Percentiles rank a stretch among this genome's conserved stretches.
phyloP scores from a whole-genome alignment of 2,329 filamentous ascomycete species.

The Metarhizium album region DNA sequence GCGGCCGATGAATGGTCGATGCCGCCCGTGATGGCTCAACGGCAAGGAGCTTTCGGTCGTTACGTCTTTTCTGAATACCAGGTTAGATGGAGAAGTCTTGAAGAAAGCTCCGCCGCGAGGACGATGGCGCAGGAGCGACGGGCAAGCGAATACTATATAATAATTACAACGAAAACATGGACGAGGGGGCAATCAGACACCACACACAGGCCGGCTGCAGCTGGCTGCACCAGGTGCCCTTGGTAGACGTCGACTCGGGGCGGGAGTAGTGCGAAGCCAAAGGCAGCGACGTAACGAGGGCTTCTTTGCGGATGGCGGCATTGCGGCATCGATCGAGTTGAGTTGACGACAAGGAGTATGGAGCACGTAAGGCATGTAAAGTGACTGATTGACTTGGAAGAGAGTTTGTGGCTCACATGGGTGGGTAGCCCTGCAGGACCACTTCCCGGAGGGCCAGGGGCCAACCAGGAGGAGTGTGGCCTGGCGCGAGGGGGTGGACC shows the following conservation, averaged over 20 bases:
- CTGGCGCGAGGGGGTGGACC: neutral
- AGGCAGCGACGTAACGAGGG: constrained; percentile 1
- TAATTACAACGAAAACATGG: neutral
- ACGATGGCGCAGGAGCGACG: neutral
- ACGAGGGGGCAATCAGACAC: neutral
- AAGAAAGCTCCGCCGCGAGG: no score
- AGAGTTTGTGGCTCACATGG: constrained; percentile 3
- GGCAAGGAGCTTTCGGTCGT: no score
- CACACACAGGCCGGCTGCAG: neutral
- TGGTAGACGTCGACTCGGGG: neutral
- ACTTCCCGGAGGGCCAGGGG: constrained; percentile 3
- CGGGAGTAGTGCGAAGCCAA: constrained; percentile 1
- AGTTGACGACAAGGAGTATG: neutral
- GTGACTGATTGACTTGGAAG: constrained; percentile 1
- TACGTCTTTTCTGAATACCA: neutral
- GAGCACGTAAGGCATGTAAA: constrained; percentile 1
- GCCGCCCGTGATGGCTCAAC: neutral
- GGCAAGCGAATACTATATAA: neutral
- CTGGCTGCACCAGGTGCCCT: neutral
- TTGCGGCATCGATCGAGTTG: neutral
- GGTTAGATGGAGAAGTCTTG: neutral
- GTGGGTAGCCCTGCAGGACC: constrained; percentile 4
- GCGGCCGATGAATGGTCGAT: neutral
- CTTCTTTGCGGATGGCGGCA: neutral
- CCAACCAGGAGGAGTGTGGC: neutral